These are phyloP conservation scores for Talaromyces sp. DNA, from an alignment of 2,329 filamentous ascomycete genomes.

Conservation along the genomic window DNA sequence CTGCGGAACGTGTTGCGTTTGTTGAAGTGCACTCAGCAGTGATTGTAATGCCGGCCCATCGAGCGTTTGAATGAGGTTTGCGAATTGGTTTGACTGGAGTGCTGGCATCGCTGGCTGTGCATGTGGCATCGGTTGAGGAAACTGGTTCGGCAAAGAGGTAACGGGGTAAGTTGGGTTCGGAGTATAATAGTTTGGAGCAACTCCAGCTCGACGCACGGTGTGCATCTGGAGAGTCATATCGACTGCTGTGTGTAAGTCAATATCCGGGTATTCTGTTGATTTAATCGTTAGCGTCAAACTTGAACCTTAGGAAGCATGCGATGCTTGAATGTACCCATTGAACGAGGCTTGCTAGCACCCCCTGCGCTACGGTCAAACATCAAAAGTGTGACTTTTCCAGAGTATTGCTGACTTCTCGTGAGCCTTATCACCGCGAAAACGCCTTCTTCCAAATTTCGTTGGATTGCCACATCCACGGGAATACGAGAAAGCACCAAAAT, in stretches of 20 bases:
- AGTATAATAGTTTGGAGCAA: constrained; percentile 32
- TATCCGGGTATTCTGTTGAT: constrained; percentile 68
- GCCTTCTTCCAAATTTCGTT: constrained; percentile 81
- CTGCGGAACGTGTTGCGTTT: constrained; percentile 37
- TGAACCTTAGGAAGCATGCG: not conserved
- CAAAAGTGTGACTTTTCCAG: constrained; percentile 73
- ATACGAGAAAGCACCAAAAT: constrained; percentile 77
- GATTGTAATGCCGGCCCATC: constrained; percentile 69
- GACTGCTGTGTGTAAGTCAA: constrained; percentile 73
- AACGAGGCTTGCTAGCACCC: constrained; percentile 66
- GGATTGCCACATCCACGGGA: constrained; percentile 73
- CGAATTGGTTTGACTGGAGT: constrained; percentile 52
- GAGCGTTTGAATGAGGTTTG: constrained; percentile 63
- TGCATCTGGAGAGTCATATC: constrained; percentile 69
- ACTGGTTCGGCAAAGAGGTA: constrained; percentile 23
- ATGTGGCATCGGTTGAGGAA: constrained; percentile 29
- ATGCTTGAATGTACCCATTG: constrained; percentile 55
- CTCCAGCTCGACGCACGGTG: constrained; percentile 34
- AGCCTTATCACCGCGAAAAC: constrained; percentile 81
- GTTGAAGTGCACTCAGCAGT: constrained; percentile 60
- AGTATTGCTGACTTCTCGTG: constrained; percentile 64
- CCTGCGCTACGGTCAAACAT: constrained; percentile 79
- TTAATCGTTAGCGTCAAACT: constrained; percentile 12
- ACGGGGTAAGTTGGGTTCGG: constrained; percentile 37
- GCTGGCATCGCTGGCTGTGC: constrained; percentile 33